These are phyloP conservation scores for Herpetospermum pedunculosum DNA, from an alignment of 306 rosid species.

Conservation along the genomic window DNA sequence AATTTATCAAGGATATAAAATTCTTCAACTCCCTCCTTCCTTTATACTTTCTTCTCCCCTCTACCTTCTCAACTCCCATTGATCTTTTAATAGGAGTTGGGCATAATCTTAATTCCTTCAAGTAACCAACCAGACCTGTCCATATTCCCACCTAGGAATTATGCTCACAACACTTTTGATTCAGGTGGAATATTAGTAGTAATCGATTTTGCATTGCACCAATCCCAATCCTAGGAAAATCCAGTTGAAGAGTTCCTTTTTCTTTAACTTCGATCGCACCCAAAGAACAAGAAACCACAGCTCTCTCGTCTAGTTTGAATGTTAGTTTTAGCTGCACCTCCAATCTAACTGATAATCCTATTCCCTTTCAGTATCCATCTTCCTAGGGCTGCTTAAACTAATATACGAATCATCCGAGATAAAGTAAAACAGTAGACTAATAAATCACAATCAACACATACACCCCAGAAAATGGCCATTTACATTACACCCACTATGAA, in stretches of 20 bases:
- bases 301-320: not conserved
- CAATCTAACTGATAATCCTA: not conserved
- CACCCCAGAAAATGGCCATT: not conserved
- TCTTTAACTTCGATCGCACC: not conserved
- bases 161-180: not conserved
- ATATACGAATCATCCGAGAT: not conserved
- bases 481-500: not conserved
- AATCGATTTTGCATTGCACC: not conserved
- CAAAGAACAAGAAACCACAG: not conserved
- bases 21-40: not conserved
- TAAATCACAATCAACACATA: not conserved
- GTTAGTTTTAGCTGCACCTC: not conserved
- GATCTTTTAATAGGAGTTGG: not conserved
- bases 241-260: not conserved
- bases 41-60: not conserved
- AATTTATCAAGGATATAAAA: not conserved
- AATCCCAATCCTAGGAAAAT: not conserved
- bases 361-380: not conserved
- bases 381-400: not conserved
- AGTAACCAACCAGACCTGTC: not conserved
- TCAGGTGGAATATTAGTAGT: not conserved
- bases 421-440: not conserved
- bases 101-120: not conserved
- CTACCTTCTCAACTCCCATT: not conserved
- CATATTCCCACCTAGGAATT: not conserved